Evolutionary conservation across 1,284 basidiomycete species (phyloP).

Genomic region (Cryptococcus sp.): DNA sequence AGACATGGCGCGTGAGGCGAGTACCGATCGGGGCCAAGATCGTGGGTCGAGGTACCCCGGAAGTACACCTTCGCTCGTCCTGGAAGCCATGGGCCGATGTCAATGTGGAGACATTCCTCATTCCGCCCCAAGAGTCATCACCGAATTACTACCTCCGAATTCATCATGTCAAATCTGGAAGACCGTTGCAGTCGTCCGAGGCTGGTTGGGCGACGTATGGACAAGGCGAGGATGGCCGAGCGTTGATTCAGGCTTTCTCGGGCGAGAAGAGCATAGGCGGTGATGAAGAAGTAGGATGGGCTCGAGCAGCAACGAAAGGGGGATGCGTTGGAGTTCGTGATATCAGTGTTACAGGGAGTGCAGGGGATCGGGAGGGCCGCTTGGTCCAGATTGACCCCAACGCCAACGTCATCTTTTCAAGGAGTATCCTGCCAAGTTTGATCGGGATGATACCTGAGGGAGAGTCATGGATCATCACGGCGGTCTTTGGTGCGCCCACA

Average conservation of each 20-base stretch:
- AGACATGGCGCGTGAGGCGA: constrained; percentile 65
- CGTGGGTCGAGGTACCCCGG: constrained; percentile 50
- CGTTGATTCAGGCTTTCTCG: constrained; percentile 50
- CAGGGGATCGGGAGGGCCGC: constrained; percentile 40
- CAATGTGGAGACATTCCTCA: constrained; percentile 67
- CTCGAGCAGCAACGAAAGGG: constrained; percentile 58
- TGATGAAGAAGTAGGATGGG: constrained; percentile 38
- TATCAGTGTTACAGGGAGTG: constrained; percentile 37
- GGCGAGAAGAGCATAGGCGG: constrained; percentile 38
- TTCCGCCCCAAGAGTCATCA: constrained; percentile 58
- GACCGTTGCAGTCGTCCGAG: constrained; percentile 59
- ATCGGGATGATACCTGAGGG: constrained; percentile 52
- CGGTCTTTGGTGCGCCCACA: constrained; percentile 61
- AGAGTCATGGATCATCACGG: constrained; percentile 61
- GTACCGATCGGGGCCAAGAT: constrained; percentile 61
- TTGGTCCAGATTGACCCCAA: constrained; percentile 68
- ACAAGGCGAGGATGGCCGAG: constrained; percentile 60
- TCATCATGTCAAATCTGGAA: constrained; percentile 58
- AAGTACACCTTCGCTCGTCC: constrained; percentile 58
- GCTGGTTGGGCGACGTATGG: constrained; percentile 69
- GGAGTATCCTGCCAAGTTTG: constrained; percentile 64
- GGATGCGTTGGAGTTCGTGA: constrained; percentile 63
- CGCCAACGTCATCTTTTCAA: constrained; percentile 64
- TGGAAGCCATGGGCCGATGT: constrained; percentile 73
- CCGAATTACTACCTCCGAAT: constrained; percentile 67